A percentile compares a stretch with the other conserved stretches of the same genome.
These are phyloP conservation scores for Fomitopsis pulvina DNA, from an alignment of 768 basidiomycete genomes.

Conservation along the genomic window DNA sequence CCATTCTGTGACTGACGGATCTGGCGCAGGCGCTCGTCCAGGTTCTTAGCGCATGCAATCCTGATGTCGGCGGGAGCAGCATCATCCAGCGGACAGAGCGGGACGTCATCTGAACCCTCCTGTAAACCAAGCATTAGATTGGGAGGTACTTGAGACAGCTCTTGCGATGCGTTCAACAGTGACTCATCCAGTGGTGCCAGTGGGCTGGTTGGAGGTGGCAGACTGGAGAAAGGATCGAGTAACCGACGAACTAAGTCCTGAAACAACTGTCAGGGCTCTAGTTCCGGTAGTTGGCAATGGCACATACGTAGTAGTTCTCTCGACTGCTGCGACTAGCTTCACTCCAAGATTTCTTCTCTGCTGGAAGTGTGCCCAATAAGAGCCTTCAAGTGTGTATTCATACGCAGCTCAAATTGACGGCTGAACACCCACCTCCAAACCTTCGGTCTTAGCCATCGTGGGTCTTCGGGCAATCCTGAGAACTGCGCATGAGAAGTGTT, in stretches of 20 bases:
- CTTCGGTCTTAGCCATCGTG: conserved; percentile 68
- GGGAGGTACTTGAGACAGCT: conserved; percentile 49
- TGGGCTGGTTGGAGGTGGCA: conserved; percentile 36
- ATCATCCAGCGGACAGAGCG: conserved; percentile 45
- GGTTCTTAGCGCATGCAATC: conserved; percentile 41
- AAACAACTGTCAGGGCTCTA: conserved; percentile 8
- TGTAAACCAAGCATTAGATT: conserved; percentile 44
- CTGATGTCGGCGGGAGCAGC: conserved; percentile 38
- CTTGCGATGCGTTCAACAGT: conserved; percentile 44
- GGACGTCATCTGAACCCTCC: conserved; percentile 40
- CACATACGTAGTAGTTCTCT: conserved; percentile 65
- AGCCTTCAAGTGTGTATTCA: conserved; percentile 31
- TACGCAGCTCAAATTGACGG: not conserved
- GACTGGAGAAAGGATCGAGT: conserved; percentile 43
- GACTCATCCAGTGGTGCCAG: conserved; percentile 38
- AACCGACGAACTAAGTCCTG: conserved; percentile 68
- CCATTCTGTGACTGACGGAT: conserved; percentile 29
- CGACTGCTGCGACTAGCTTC: conserved; percentile 52
- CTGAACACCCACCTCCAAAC: conserved; percentile 61
- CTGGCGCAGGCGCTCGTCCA: conserved; percentile 47
- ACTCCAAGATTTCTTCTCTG: conserved; percentile 52
- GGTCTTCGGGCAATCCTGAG: conserved; percentile 69
- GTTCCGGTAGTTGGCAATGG: not conserved
- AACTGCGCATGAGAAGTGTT: not conserved
- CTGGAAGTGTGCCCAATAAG: conserved; percentile 56